phyloP scores from a whole-genome alignment of 2,329 filamentous ascomycete species.

The Fusarium brevicatenulatum region DNA sequence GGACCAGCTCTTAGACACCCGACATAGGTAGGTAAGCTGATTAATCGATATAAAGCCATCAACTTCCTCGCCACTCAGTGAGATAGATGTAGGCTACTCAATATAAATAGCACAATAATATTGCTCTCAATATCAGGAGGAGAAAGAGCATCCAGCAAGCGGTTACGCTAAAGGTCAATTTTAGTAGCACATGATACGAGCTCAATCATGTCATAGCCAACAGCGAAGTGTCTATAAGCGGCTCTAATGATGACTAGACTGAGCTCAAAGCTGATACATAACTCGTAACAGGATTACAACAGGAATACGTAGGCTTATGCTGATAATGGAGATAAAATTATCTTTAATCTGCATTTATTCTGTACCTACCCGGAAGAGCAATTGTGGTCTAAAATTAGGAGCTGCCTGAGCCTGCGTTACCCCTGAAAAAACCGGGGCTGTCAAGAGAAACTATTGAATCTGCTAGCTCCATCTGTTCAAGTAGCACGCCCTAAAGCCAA shows the following conservation, averaged over 20 bases:
- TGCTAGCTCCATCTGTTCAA: not conserved
- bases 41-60: no score
- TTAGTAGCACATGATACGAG: no score
- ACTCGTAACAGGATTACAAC: accelerated
- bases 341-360: not conserved
- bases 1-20: not conserved
- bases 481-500: not conserved
- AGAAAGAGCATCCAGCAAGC: no score
- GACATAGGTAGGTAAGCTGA: no score
- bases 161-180: no score
- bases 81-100: no score
- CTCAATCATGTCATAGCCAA: accelerated
- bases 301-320: not conserved
- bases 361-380: not conserved
- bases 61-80: no score
- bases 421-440: not conserved
- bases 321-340: not conserved
- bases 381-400: not conserved
- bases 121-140: no score
- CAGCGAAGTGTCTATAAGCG: accelerated
- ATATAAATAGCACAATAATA: no score
- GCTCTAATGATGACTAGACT: accelerated
- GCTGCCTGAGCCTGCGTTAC: accelerated
- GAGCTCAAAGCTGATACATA: accelerated
- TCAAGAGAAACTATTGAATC: not conserved